These are phyloP conservation scores for Fusarium temperatum DNA, from an alignment of 2,329 filamentous ascomycete species.

Conservation along the genomic window DNA sequence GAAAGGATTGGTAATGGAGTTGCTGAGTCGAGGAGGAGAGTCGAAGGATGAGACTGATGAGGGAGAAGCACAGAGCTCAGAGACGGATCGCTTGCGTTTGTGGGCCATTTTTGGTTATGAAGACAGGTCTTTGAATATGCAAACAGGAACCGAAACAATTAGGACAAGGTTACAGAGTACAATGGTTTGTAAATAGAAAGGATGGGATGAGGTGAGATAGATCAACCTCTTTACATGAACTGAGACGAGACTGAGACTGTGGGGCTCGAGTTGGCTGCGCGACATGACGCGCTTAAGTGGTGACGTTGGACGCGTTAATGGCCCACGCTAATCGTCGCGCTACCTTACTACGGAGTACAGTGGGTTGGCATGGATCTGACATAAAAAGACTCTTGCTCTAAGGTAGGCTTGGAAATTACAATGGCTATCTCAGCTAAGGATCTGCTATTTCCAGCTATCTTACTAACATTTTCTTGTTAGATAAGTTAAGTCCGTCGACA, in stretches of 20 bases:
- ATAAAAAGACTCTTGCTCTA: no score
- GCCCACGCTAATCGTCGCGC: neutral
- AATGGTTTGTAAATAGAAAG: neutral
- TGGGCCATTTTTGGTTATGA: constrained; percentile 49
- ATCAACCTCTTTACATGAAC: neutral
- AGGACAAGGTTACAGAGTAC: neutral
- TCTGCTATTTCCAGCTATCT: no score
- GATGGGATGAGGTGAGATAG: constrained; percentile 15
- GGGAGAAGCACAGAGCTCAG: constrained; percentile 61
- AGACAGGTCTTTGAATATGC: no score
- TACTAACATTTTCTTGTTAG: no score
- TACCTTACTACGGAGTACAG: no score
- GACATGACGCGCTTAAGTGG: constrained; percentile 26
- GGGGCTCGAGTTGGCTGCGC: constrained; percentile 23
- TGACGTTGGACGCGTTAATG: constrained; percentile 18
- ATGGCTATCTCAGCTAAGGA: no score
- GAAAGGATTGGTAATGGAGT: constrained; percentile 45
- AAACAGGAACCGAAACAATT: neutral
- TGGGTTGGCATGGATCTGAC: no score
- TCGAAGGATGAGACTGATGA: constrained; percentile 56
- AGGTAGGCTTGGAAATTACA: no score
- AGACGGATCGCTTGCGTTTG: constrained; percentile 72
- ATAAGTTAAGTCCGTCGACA: no score
- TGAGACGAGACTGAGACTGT: neutral
- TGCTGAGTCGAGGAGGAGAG: constrained; percentile 45